Conservation (phyloP, 148 eudicot genomes). For the Mesembryanthemum crystallinum region DNA sequence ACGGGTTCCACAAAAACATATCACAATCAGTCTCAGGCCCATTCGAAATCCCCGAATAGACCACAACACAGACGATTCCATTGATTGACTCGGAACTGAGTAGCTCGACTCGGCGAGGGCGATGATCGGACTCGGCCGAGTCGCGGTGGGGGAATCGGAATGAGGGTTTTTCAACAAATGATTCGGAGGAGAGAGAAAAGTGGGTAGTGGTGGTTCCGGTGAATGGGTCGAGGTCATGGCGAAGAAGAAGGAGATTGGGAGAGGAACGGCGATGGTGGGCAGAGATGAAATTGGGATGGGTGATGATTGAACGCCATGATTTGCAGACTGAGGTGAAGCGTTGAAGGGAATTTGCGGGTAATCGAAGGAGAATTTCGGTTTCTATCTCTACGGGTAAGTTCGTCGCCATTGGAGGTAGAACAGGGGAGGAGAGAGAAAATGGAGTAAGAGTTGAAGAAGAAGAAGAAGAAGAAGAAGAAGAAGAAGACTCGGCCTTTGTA, state of each 20-base stretch:
- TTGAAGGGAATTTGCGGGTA: conserved; percentile 30
- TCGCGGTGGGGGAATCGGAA: background rate
- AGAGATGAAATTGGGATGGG: background rate
- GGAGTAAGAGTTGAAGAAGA: background rate
- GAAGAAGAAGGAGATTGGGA: conserved; percentile 24
- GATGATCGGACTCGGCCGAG: background rate
- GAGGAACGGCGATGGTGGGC: background rate
- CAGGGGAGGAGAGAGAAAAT: no score
- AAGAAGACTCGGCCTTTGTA: no score
- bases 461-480: background rate
- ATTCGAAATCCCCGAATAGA: conserved; percentile 9
- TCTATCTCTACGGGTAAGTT: conserved; percentile 22
- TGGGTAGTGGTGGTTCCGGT: background rate
- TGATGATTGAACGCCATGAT: conserved; percentile 18
- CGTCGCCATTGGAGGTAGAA: conserved; percentile 17
- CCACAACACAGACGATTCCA: conserved; percentile 27
- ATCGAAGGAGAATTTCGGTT: conserved; percentile 15
- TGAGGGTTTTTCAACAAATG: background rate
- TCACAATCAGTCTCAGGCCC: conserved; percentile 14
- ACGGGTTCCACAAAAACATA: conserved; percentile 24
- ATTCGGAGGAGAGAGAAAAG: conserved; percentile 12
- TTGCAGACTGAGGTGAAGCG: conserved; percentile 27
- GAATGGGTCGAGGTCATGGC: conserved; percentile 13
- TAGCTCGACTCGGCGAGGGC: conserved; percentile 16
- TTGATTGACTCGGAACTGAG: conserved; percentile 17